A percentile compares a stretch with the other conserved stretches of the same genome.
Evolutionary conservation across 176 grass and related monocot genomes (phyloP).

Genomic region (Phoenix roebelenii): DNA sequence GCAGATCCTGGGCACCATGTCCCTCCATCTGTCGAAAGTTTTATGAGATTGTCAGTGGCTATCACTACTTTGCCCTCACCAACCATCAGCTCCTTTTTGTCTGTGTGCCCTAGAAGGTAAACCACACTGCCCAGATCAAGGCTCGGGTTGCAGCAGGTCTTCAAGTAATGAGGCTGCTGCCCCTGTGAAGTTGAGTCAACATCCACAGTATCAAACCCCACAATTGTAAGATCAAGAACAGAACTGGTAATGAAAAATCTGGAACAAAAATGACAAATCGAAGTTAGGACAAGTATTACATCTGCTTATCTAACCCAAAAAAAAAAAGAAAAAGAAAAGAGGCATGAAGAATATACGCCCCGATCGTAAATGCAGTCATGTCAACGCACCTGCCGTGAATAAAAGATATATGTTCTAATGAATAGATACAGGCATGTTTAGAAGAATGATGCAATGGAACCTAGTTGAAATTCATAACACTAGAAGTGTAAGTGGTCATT

Average conservation of each 20-base stretch:
- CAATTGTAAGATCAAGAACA: slow-evolving; percentile 86
- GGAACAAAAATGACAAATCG: slow-evolving; percentile 16
- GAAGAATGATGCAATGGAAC: no score
- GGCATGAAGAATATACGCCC: no score
- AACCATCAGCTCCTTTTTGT: slow-evolving; percentile 44
- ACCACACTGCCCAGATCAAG: slow-evolving; percentile 71
- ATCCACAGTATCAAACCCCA: slow-evolving; percentile 67
- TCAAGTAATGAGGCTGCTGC: slow-evolving; percentile 59
- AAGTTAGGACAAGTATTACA: no score
- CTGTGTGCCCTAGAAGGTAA: slow-evolving; percentile 67
- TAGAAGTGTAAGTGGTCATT: no score
- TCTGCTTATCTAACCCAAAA: no score
- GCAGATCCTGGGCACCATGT: slow-evolving; percentile 74
- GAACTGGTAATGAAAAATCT: slow-evolving; percentile 96
- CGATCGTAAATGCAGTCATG: no score
- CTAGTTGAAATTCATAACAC: no score
- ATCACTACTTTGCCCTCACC: slow-evolving; percentile 78
- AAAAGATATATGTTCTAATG: no score
- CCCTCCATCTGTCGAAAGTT: slow-evolving; percentile 43
- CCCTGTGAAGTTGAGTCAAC: slow-evolving; percentile 29
- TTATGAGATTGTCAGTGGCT: slow-evolving; percentile 84
- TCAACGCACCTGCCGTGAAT: no score
- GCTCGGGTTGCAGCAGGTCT: slow-evolving; percentile 60
- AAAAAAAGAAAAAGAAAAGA: no score
- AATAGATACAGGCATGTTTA: no score